phyloP scores from a whole-genome alignment of 192 early-diverging fungal species.

The Coemansia sp. region DNA sequence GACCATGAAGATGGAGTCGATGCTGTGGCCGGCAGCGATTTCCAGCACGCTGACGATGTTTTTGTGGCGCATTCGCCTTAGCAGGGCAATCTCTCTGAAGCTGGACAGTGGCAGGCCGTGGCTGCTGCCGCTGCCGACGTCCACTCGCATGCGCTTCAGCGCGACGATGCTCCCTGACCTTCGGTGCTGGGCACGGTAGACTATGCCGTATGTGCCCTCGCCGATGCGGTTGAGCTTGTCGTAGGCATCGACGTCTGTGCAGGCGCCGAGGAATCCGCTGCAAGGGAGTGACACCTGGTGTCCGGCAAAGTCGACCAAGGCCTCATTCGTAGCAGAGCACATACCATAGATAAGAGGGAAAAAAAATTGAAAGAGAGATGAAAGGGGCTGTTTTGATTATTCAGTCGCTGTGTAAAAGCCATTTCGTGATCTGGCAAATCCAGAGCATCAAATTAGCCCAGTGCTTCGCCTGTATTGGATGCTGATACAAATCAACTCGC shows the following conservation, averaged over 20 bases:
- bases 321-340: too few species aligned
- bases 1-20: slow-evolving; percentile 81
- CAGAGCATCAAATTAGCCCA: too few species aligned
- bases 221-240: slow-evolving; percentile 87
- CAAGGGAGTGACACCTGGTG: slow-evolving; percentile 9
- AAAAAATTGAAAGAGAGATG: too few species aligned
- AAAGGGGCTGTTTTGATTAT: too few species aligned
- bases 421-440: too few species aligned
- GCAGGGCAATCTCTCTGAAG: slow-evolving; percentile 71
- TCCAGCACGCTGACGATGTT: slow-evolving; percentile 74
- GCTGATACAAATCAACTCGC: too few species aligned
- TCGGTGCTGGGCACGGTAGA: slow-evolving; percentile 68
- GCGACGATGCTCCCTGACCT: slow-evolving; percentile 55
- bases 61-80: slow-evolving; percentile 63
- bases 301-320: slow-evolving; percentile 31
- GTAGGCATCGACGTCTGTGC: slow-evolving; percentile 80
- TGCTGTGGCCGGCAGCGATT: slow-evolving; percentile 66
- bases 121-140: slow-evolving; percentile 35
- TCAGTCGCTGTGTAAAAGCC: too few species aligned
- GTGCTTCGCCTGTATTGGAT: too few species aligned
- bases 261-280: slow-evolving; percentile 61
- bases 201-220: slow-evolving; percentile 92
- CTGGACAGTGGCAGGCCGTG: slow-evolving; percentile 69
- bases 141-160: slow-evolving; percentile 64
- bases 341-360: background rate